Base-by-base conservation (phyloP, 2,329 filamentous ascomycete genomes). In the Cadophora sp. region DNA sequence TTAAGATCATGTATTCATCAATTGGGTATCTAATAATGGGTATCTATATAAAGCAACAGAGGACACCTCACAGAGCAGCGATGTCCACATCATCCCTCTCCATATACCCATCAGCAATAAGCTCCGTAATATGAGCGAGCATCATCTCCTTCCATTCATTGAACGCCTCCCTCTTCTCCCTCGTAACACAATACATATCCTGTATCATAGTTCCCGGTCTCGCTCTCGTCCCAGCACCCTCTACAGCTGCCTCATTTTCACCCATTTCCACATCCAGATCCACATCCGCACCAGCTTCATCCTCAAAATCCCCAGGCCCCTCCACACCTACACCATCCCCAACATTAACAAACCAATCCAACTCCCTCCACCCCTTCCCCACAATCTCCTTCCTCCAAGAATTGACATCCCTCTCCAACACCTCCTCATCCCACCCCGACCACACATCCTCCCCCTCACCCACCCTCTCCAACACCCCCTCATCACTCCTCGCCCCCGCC, bases 111-210 rank as follows among this genome's bases (percentile, higher is more conserved):
- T 62, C 53, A 14, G 68, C 62, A 43, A 67, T 62, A 43, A 86
- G 78, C 68, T 82, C 78, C 27, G 82, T 79, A 67, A 92, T 87
- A 72, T 83, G 83, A 68, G 79, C 80, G 76, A 92, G 73, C 29
- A 93, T 85, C 1, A 77, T 80, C 4, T 83, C 82, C 78, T 90
- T 90, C 92, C 92, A 96, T 22, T 77, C 78, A 55, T 77, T 81
- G 76, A 89, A 94, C 12, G 90, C 87, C 50, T 81, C 82, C 73
- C 84, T 83, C 72, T 87, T 88, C 69, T 84, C 81, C 60, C 90
- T 87, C 70, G 89, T 90, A 73, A 94, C 78, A 74, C 89, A 92
- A 74, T 94, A 91, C 74, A 92, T 89, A 58, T 86, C 85, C 78
- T 94, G 91, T 73, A 94, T 87, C 91, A 94, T 94, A 2, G 89